phyloP scores from a whole-genome alignment of 169 alveolate species.

The Plasmodium knowlesi region DNA sequence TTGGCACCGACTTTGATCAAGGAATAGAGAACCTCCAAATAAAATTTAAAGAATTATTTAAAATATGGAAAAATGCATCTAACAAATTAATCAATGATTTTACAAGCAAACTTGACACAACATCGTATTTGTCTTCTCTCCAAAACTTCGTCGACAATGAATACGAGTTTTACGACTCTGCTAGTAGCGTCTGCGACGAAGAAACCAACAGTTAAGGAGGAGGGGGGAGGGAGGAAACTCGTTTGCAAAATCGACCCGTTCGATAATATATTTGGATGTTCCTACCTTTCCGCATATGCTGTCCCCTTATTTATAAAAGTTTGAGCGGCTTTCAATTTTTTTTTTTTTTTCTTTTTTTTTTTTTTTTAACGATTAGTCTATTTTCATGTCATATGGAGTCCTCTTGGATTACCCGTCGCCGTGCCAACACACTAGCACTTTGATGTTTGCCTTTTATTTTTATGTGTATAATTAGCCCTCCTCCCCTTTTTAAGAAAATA shows the following conservation, averaged over 20 bases:
- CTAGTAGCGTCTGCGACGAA: conserved; percentile 47
- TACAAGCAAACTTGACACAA: conserved; percentile 68
- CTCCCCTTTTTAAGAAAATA: background rate
- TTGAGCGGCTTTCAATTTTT: background rate
- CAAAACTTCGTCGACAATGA: conserved; percentile 45
- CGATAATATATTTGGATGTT: background rate
- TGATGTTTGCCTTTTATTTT: conserved; percentile 27
- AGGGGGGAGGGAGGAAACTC: background rate
- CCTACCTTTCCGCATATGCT: background rate
- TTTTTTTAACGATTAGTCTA: background rate
- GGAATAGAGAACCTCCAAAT: conserved; percentile 73
- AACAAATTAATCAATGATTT: conserved; percentile 67
- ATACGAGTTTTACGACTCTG: conserved; percentile 28
- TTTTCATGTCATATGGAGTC: background rate
- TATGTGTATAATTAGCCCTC: conserved; percentile 24
- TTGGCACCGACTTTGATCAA: conserved; percentile 76
- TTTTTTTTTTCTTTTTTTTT: conserved; percentile 3
- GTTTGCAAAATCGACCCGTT: background rate
- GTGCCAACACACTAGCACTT: background rate
- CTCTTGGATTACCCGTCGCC: background rate
- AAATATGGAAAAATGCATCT: conserved; percentile 76
- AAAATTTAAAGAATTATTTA: conserved; percentile 64
- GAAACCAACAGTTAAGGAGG: conserved; percentile 27
- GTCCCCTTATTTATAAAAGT: background rate
- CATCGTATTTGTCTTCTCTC: conserved; percentile 46